Conservation (phyloP, 805 yeast genomes). For the Metschnikowia colocasiae region DNA sequence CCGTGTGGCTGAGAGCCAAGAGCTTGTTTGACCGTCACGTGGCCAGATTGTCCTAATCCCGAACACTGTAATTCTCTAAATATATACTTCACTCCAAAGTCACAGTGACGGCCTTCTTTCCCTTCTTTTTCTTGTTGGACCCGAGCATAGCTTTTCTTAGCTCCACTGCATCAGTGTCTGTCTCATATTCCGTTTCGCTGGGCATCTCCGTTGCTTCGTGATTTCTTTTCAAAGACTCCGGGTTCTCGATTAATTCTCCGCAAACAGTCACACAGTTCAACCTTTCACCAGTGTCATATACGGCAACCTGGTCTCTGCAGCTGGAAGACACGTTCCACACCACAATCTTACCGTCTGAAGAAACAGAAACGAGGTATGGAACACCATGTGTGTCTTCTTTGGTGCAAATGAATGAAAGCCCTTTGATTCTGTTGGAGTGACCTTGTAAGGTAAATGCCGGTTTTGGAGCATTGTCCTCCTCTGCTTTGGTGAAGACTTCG, state of each 20-base stretch:
- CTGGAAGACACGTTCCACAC: conserved; percentile 69
- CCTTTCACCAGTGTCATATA: conserved; percentile 86
- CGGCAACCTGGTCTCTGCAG: conserved; percentile 76
- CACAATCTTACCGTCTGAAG: conserved; percentile 91
- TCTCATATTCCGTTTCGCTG: conserved; percentile 72
- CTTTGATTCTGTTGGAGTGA: conserved; percentile 84
- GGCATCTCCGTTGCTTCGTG: conserved; percentile 22
- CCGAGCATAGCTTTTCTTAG: conserved; percentile 55
- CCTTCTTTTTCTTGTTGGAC: conserved; percentile 39
- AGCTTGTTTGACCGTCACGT: conserved; percentile 80
- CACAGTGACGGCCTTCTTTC: conserved; percentile 43
- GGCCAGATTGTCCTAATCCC: conserved; percentile 48
- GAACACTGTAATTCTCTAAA: neutral
- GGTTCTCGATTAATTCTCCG: conserved; percentile 74
- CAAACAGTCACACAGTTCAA: conserved; percentile 79
- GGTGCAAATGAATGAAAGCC: conserved; percentile 50
- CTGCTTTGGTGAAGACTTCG: conserved; percentile 22
- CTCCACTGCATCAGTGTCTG: conserved; percentile 57
- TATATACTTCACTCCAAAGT: conserved; percentile 44
- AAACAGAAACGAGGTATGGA: conserved; percentile 68
- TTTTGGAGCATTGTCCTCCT: conserved; percentile 19
- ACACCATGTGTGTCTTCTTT: conserved; percentile 30
- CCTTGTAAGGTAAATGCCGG: conserved; percentile 67
- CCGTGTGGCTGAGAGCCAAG: conserved; percentile 91
- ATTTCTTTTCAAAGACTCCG: conserved; percentile 63